Percentiles rank a stretch among this genome's conserved stretches.
These are phyloP conservation scores for Hymenotorrendiella dingleyae DNA, from an alignment of 2,329 filamentous ascomycete genomes.

Conservation along the genomic window DNA sequence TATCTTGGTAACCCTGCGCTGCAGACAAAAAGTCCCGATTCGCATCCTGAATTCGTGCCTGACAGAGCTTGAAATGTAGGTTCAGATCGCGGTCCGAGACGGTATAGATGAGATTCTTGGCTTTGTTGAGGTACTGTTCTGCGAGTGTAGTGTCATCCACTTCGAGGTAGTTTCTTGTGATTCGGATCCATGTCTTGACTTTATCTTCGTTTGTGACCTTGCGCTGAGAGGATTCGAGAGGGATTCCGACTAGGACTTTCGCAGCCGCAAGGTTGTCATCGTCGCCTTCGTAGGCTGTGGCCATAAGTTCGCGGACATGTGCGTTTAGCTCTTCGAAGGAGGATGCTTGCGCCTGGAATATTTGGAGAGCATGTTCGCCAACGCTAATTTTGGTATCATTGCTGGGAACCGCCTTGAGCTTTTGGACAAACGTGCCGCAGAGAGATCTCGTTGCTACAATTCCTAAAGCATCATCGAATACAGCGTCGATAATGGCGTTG, in stretches of 20 bases:
- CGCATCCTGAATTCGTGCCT: constrained; percentile 88
- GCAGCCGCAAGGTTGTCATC: constrained; percentile 80
- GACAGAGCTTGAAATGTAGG: constrained; percentile 83
- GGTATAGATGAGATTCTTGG: constrained; percentile 84
- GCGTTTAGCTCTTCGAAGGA: constrained; percentile 84
- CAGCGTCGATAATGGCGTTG: constrained; percentile 27
- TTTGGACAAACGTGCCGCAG: constrained; percentile 49
- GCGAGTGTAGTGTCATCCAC: constrained; percentile 84
- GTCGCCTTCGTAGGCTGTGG: constrained; percentile 73
- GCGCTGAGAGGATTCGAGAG: constrained; percentile 83
- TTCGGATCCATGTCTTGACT: constrained; percentile 83
- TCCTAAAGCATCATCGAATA: constrained; percentile 29
- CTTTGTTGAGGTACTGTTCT: constrained; percentile 84
- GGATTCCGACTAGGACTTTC: constrained; percentile 72
- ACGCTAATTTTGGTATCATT: constrained; percentile 68
- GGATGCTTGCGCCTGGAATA: constrained; percentile 55
- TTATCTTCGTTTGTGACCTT: constrained; percentile 77
- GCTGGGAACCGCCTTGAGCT: constrained; percentile 55
- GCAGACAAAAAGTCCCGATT: constrained; percentile 86
- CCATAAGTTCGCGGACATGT: constrained; percentile 71
- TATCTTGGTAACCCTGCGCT: constrained; percentile 78
- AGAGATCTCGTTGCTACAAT: constrained; percentile 30
- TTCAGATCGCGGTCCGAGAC: constrained; percentile 68
- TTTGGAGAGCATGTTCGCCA: constrained; percentile 64
- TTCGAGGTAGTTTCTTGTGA: constrained; percentile 90